Evolutionary conservation across 2,329 filamentous ascomycete genomes (phyloP).

Genomic region (Calonectria crousiana): DNA sequence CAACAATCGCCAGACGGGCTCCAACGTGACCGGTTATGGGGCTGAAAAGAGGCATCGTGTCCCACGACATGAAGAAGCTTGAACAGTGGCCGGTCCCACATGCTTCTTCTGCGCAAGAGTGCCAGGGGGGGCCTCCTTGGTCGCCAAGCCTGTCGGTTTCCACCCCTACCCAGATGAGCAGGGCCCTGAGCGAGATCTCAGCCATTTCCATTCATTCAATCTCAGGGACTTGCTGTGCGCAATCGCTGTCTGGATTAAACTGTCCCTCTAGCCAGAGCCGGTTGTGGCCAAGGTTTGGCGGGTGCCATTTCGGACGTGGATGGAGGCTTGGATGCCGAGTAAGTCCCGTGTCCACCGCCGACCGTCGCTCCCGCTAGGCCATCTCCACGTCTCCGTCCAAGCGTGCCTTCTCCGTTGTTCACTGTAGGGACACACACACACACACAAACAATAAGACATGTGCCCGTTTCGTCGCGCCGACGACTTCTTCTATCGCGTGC

Average conservation of each 20-base stretch:
- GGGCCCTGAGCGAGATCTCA: slow-evolving; percentile 37
- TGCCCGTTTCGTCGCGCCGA: slow-evolving; percentile 23
- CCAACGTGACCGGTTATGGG: slow-evolving; percentile 5
- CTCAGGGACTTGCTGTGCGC: slow-evolving; percentile 30
- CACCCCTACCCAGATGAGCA: slow-evolving; percentile 31
- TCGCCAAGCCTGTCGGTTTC: slow-evolving; percentile 37
- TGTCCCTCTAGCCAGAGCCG: not conserved
- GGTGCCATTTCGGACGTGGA: not conserved
- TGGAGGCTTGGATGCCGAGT: slow-evolving; percentile 8
- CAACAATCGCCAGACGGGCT: slow-evolving; percentile 4
- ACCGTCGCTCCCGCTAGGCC: slow-evolving; percentile 5
- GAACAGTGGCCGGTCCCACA: slow-evolving; percentile 29
- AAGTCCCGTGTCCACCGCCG: not conserved
- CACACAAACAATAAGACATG: not conserved
- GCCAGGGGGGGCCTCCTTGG: slow-evolving; percentile 27
- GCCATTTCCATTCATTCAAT: slow-evolving; percentile 32
- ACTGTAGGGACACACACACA: not conserved
- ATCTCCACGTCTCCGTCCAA: slow-evolving; percentile 12
- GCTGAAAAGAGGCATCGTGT: not conserved
- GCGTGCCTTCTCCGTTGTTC: slow-evolving; percentile 38
- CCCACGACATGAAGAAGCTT: not conserved
- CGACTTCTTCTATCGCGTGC: slow-evolving; percentile 15
- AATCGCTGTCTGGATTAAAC: slow-evolving; percentile 5
- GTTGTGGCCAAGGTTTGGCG: not conserved
- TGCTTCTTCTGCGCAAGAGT: slow-evolving; percentile 26